These are phyloP conservation scores for Globisporangium abappressorium DNA, from an alignment of 352 stramenopile species.

Conservation along the genomic window DNA sequence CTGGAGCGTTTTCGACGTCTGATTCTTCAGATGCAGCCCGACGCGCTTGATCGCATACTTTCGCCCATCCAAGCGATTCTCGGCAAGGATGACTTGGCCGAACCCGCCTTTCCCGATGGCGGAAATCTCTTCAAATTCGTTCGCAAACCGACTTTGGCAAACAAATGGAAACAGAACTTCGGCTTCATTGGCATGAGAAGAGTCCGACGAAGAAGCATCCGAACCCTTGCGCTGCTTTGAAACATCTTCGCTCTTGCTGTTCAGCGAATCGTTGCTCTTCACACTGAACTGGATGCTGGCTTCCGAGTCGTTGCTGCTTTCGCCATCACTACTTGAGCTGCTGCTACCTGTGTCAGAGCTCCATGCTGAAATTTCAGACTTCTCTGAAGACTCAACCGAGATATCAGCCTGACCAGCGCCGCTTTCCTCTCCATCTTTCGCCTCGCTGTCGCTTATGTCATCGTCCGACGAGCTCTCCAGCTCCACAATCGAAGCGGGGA, in stretches of 20 bases:
- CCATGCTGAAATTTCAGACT: slow-evolving; percentile 37
- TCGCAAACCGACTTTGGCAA: slow-evolving; percentile 79
- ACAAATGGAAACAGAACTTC: slow-evolving; percentile 84
- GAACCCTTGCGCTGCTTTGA: slow-evolving; percentile 35
- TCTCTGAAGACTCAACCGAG: slow-evolving; percentile 23
- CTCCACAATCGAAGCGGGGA: slow-evolving; percentile 11
- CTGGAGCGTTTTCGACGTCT: slow-evolving; percentile 90
- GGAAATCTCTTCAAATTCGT: slow-evolving; percentile 83
- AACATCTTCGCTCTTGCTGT: slow-evolving; percentile 7
- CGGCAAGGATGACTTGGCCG: slow-evolving; percentile 92
- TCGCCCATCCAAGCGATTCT: slow-evolving; percentile 92
- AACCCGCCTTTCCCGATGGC: slow-evolving; percentile 92
- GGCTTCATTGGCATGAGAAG: slow-evolving; percentile 41
- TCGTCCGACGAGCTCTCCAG: slow-evolving; percentile 25
- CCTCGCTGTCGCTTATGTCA: slow-evolving; percentile 8
- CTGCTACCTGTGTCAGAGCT: slow-evolving; percentile 37
- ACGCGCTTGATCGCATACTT: slow-evolving; percentile 93
- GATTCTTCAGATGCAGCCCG: slow-evolving; percentile 77
- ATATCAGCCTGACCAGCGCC: slow-evolving; percentile 15
- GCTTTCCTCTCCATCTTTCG: not conserved
- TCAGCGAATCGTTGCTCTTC: slow-evolving; percentile 13
- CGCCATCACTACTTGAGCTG: slow-evolving; percentile 13
- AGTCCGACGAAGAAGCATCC: slow-evolving; percentile 53
- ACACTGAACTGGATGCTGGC: slow-evolving; percentile 12
- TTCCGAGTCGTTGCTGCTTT: slow-evolving; percentile 10